Evolutionary conservation across 176 grass and related monocot genomes (phyloP), one percentile per base, ranked within the genome.

Genomic region (Carex cristatella): DNA sequence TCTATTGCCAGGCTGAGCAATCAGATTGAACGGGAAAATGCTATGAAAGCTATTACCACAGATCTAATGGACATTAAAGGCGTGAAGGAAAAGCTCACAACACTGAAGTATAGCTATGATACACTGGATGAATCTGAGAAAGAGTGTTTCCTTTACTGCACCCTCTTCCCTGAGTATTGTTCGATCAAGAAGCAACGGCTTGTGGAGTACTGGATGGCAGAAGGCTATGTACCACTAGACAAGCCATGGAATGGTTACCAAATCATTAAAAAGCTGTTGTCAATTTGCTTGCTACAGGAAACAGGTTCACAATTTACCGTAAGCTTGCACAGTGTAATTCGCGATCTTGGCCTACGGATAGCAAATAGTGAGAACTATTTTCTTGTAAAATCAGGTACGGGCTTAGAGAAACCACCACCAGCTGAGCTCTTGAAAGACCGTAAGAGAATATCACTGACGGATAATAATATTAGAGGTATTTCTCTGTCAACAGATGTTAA

Each of bases 361-460:
- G 79, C 55, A 69, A 79, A 69, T 12, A 77, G 63, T 80, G 46
- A 87, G 48, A 31, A 30, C 27, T 89, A 63, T 0, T 90, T 94
- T 81, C 85, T 97, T 2, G 87, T 87, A 56, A 40, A 62, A 79
- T 69, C 94, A 5, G 92, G 94, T 54, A 68, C 84, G 80, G 88
- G 79, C 18, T 82, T 90, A 76, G 80, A 92, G 60, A 74, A 35
- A 42, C 90, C 88, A 83, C 92, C 92, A 42, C 4, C 81, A 82
- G 16, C 79, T 4, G 94, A 85, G 90, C 55, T 33, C 32, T 33
- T 33, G 32, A 1, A 79, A 65, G 69, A 73, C 23, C 60, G 14
- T 54, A 85, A 80, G 49, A 87, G 88, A 79, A 91, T 97, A 61
- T 97, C 94, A 18, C 82, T 97, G 5, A 97, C 94, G 92, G 90